These are phyloP conservation scores for Candida takata DNA, from an alignment of 805 yeast species.

Conservation along the genomic window DNA sequence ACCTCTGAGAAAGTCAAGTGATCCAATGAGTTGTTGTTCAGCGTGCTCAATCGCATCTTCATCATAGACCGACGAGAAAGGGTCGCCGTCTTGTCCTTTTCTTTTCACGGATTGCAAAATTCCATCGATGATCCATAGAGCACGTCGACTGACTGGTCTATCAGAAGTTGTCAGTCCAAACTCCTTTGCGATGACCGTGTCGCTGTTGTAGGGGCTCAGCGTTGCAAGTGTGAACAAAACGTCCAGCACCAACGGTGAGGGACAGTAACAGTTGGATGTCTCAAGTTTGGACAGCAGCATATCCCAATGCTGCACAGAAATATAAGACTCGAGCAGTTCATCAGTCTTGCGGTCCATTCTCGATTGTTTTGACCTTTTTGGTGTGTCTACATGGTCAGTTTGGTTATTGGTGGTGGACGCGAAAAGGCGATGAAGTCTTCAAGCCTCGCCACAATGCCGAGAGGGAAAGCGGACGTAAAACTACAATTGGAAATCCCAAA, in stretches of 20 bases:
- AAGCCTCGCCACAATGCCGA: too few species aligned
- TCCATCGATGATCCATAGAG: slow-evolving; percentile 24
- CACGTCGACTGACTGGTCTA: slow-evolving; percentile 27
- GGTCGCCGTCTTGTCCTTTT: slow-evolving; percentile 5
- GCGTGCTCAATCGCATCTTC: slow-evolving; percentile 12
- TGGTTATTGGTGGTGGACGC: too few species aligned
- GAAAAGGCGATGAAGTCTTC: too few species aligned
- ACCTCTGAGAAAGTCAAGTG: slow-evolving; percentile 9
- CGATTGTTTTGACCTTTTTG: not conserved
- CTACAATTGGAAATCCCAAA: too few species aligned
- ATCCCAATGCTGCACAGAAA: slow-evolving; percentile 28
- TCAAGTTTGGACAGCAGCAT: slow-evolving; percentile 31
- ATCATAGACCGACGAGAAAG: not conserved
- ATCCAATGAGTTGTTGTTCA: slow-evolving; percentile 5
- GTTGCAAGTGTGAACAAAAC: slow-evolving; percentile 33
- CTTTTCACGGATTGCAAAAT: slow-evolving; percentile 13
- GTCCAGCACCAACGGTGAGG: slow-evolving; percentile 28
- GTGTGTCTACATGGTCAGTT: too few species aligned
- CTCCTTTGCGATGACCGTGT: slow-evolving; percentile 20
- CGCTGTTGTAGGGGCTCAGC: slow-evolving; percentile 22
- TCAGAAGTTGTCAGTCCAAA: slow-evolving; percentile 21
- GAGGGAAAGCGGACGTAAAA: too few species aligned
- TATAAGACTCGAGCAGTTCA: slow-evolving; percentile 16
- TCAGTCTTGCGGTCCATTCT: slow-evolving; percentile 1
- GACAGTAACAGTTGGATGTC: slow-evolving; percentile 23